These are phyloP conservation scores for Pulveroboletus sp. DNA, from an alignment of 768 basidiomycete genomes.

Conservation along the genomic window DNA sequence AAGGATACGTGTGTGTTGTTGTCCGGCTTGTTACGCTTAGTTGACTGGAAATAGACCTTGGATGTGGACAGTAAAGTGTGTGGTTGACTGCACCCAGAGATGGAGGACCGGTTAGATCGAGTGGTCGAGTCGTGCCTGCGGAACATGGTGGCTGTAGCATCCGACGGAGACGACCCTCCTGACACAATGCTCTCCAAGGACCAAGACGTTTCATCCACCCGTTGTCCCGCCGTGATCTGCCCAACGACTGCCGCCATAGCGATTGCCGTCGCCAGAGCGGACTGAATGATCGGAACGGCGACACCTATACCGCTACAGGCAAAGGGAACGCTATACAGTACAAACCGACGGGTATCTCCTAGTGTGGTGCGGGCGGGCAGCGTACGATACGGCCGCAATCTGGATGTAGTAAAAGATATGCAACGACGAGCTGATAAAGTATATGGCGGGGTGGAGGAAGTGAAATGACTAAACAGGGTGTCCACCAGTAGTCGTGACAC, in stretches of 20 bases:
- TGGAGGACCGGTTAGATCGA: too few relatives aligned
- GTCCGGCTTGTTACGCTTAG: slow-evolving; percentile 22
- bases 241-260: too few relatives aligned
- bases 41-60: slow-evolving; percentile 27
- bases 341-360: too few relatives aligned
- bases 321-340: neutral
- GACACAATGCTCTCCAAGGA: too few relatives aligned
- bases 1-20: slow-evolving; percentile 20
- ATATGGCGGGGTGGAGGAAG: neutral
- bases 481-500: neutral
- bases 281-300: too few relatives aligned
- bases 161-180: neutral
- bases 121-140: too few relatives aligned
- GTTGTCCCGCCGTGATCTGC: too few relatives aligned
- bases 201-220: too few relatives aligned
- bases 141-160: neutral
- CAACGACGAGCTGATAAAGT: neutral
- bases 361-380: neutral
- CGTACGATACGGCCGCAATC: neutral
- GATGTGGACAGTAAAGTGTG: neutral
- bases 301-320: neutral
- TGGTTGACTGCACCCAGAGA: neutral
- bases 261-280: too few relatives aligned
- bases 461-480: neutral
- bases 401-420: neutral